These are phyloP conservation scores for Pinus albicaulis DNA, from an alignment of 75 land plant genomes.

Conservation along the genomic window DNA sequence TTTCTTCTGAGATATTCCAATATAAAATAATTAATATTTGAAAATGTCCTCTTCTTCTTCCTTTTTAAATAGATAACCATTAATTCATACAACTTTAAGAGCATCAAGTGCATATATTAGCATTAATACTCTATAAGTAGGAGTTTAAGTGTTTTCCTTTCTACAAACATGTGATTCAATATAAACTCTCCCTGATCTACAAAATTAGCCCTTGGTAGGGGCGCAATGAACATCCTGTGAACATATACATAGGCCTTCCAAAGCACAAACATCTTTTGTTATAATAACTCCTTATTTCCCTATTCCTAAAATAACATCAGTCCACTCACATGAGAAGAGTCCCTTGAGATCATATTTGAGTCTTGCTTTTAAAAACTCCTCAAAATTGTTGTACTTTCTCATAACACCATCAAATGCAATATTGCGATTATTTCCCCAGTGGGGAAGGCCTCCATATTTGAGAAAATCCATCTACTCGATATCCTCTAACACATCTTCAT, in stretches of 20 bases:
- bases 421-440: too few relatives aligned
- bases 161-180: conserved; percentile 69
- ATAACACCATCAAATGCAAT: conserved; percentile 50
- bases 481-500: conserved; percentile 72
- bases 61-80: too few relatives aligned
- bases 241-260: conserved; percentile 85
- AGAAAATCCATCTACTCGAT: conserved; percentile 67
- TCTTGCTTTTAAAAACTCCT: conserved; percentile 44
- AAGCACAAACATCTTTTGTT: conserved; percentile 51
- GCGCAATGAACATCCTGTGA: conserved; percentile 67
- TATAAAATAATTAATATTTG: too few relatives aligned
- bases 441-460: conserved; percentile 35
- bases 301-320: conserved; percentile 50
- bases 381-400: conserved; percentile 39
- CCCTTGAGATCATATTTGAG: conserved; percentile 53
- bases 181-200: conserved; percentile 54
- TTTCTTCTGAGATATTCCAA: too few relatives aligned
- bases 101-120: too few relatives aligned
- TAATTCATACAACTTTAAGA: too few relatives aligned
- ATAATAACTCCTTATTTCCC: conserved; percentile 18
- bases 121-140: too few relatives aligned
- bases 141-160: conserved; percentile 2
- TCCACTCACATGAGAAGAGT: conserved; percentile 73
- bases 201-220: conserved; percentile 50
- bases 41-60: too few relatives aligned